Evolutionary conservation across 441 rosid species (phyloP), one percentile per base, ranked within the genome.

Genomic region (Geranium incanum): DNA sequence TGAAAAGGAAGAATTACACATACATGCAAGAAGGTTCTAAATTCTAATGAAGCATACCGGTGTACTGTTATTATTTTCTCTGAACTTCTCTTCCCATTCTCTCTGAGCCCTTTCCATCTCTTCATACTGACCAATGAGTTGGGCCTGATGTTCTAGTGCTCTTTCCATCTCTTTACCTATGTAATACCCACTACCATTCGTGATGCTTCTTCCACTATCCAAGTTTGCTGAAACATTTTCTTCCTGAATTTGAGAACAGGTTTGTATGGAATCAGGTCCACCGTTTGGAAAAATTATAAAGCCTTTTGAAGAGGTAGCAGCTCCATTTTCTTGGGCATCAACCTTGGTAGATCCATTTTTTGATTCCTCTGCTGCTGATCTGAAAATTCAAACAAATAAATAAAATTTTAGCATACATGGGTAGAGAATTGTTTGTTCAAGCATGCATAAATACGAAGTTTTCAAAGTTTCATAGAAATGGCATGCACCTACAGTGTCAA

Each of bases 71-170:
- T 83, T 87, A 74, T 84, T 86, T 80, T 92, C 99, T 76, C 82
- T 86, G 80, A 85, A 90, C 76, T 87, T 90, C 80, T 84, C 91
- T 82, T 95, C 99, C 99, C 99, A 92, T 71, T 95, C 90, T 81
- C 82, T 84, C 81, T 95, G 99, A 76, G 86, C 88, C 86, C 83
- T 87, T 82, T 95, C 99, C 99, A 95, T 89, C 67, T 73, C 90
- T 85, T 82, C 90, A 74, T 82, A 88, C 80, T 77, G 83, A 71
- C 86, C 94, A 60, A 88, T 89, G 19, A 92, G 90, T 66, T 85
- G 89, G 36, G 90, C 94, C 75, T 88, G 99, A 23, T 80, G 84
- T 68, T 87, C 81, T 62, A 95, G 83, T 67, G 96, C 97, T 81
- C 80, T 83, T 80, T 92, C 95, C 89, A 95, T 87, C 75, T 84